These are phyloP conservation scores for Hordeum pubiflorum DNA, from an alignment of 202 grass and related monocot genomes.

Conservation along the genomic window DNA sequence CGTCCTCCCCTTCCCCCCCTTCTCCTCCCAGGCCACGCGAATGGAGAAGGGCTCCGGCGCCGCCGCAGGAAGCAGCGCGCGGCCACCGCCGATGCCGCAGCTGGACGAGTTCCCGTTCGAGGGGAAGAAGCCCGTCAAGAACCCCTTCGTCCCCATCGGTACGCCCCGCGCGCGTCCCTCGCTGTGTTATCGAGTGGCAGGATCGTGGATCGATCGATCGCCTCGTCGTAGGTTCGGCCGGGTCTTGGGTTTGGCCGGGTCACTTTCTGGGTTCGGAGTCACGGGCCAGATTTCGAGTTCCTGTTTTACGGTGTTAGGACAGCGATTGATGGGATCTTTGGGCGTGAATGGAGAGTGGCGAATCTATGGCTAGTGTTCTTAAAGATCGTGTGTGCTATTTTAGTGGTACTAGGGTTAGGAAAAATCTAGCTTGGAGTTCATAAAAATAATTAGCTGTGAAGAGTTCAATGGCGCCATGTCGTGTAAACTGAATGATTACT, in stretches of 20 bases:
- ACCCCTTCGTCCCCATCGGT: constrained; percentile 95
- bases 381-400: neutral
- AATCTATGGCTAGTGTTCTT: neutral
- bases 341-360: neutral
- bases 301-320: neutral
- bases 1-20: neutral
- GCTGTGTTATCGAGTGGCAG: neutral
- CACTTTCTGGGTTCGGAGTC: neutral
- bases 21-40: neutral
- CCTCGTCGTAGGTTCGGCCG: neutral
- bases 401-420: neutral
- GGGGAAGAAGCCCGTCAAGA: constrained; percentile 81
- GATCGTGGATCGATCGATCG: constrained; percentile 9
- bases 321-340: neutral
- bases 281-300: neutral
- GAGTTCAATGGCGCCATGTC: neutral
- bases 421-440: neutral
- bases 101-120: constrained; percentile 41
- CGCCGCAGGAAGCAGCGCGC: constrained; percentile 20
- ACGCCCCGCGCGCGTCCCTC: neutral
- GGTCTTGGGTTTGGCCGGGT: neutral
- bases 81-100: constrained; percentile 25
- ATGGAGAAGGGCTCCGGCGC: constrained; percentile 35
- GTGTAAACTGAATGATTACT: neutral
- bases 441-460: neutral